Evolutionary conservation across 129 eudicot species (phyloP), one percentile per base, ranked within the genome.

Genomic region (Kitagawia praeruptora): DNA sequence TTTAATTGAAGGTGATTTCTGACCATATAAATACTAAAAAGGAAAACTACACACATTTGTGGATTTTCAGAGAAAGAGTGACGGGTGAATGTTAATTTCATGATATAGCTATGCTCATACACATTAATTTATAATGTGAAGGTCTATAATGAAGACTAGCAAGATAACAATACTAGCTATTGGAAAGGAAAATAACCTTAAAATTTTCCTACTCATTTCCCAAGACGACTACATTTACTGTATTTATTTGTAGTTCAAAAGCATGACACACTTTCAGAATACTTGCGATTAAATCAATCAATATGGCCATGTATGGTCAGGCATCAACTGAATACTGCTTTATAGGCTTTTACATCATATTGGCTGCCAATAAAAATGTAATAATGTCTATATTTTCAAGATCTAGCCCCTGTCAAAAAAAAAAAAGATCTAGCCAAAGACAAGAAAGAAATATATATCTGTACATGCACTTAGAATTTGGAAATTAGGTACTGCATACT

Each of bases 261-360:
- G 16, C 51, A 47, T 47, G 51, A 54, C 64, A 18, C 4, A 19
- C 25, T 54, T 1, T 21, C 18, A 18, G 8, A 54, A 54, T 23
- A 54, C 9, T 6, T 19, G 64, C 9, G n/a, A 8, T 16, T 40
- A 40, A 40, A 40, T 40, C 42, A 40, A 40, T 40, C 42, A 40
- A 40, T 40, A 40, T 40, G 42, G 5, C 42, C 42, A 5, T 5
- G 6, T 54, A 54, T 54, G 64, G 1, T 18, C 18, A 21, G 1
- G 8, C 27, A 54, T 54, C 25, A 54, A 54, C 27, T 2, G 9
- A 54, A 5, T 54, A 54, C 25, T 54, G 64, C 64, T 16, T 54
- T 18, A 6, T 54, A 54, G 64, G 75, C 77, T 40, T 40, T 74
- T 84, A 90, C 98, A 83, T 90, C 96, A 89, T 93, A 82, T 93